A percentile compares a stretch with the other conserved stretches of the same genome.
These are phyloP conservation scores for Schizophyllum commune DNA, from an alignment of 1,284 basidiomycete genomes.

Conservation along the genomic window DNA sequence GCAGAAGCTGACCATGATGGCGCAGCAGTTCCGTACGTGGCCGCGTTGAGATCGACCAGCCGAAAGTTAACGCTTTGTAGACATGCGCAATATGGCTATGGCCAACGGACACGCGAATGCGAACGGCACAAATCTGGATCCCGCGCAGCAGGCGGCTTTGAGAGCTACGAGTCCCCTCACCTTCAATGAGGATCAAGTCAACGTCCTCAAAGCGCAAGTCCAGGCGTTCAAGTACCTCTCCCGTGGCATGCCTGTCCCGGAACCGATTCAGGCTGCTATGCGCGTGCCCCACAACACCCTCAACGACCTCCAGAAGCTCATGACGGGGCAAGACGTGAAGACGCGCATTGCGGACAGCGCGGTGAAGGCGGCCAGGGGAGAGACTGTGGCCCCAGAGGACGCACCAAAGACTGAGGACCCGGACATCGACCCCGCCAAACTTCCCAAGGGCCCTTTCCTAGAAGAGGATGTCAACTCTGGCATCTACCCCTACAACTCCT, in stretches of 20 bases:
- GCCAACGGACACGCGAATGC: slow-evolving; percentile 34
- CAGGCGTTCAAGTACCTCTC: slow-evolving; percentile 83
- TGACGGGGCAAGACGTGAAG: slow-evolving; percentile 51
- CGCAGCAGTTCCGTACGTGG: slow-evolving; percentile 22
- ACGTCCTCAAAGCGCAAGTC: slow-evolving; percentile 82
- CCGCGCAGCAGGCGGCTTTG: slow-evolving; percentile 28
- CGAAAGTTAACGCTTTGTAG: not conserved
- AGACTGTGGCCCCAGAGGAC: slow-evolving; percentile 33
- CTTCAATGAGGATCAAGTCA: slow-evolving; percentile 81
- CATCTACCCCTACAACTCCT: slow-evolving; percentile 97
- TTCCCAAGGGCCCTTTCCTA: slow-evolving; percentile 63
- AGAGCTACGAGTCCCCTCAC: slow-evolving; percentile 52
- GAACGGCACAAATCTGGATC: slow-evolving; percentile 28
- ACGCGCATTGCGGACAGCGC: slow-evolving; percentile 69
- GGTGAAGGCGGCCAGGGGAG: slow-evolving; percentile 68
- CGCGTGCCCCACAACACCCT: slow-evolving; percentile 51
- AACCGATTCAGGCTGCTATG: slow-evolving; percentile 74
- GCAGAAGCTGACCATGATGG: slow-evolving; percentile 36
- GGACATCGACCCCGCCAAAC: slow-evolving; percentile 37
- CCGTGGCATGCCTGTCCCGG: slow-evolving; percentile 76
- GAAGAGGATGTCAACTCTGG: slow-evolving; percentile 78
- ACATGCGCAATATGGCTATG: not conserved
- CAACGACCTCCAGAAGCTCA: slow-evolving; percentile 56
- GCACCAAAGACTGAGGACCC: slow-evolving; percentile 24
- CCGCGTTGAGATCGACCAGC: not conserved